phyloP scores from a whole-genome alignment of 2,329 filamentous ascomycete genomes.

The Fusarium nisikadoi region DNA sequence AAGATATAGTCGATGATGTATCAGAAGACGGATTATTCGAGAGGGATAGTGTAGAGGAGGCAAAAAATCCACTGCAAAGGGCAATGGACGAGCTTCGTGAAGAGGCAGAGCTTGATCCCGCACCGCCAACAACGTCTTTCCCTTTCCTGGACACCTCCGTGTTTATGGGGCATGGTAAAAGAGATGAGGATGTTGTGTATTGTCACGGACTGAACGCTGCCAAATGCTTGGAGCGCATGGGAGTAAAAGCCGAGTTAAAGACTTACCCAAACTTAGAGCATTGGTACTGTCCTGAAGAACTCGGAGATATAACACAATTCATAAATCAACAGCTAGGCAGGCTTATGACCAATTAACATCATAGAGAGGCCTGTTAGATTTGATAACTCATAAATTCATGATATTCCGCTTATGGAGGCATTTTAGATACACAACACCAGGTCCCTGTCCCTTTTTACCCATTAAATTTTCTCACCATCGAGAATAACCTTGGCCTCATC shows the following conservation, averaged over 20 bases:
- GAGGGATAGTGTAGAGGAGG: background rate
- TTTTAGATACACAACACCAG: constrained; percentile 5
- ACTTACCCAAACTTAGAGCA: constrained; percentile 57
- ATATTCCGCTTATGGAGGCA: constrained; percentile 14
- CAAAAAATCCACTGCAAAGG: constrained; percentile 26
- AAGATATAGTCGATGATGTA: background rate
- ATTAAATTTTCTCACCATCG: constrained; percentile 67
- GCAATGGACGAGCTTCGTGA: constrained; percentile 43
- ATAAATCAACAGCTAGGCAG: constrained; percentile 18
- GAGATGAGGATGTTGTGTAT: constrained; percentile 55
- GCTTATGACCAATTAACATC: background rate
- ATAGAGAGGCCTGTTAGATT: background rate
- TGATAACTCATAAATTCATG: constrained; percentile 33
- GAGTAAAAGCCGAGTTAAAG: constrained; percentile 49
- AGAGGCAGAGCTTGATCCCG: constrained; percentile 43
- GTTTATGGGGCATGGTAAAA: constrained; percentile 58
- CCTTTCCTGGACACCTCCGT: constrained; percentile 50
- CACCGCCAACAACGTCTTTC: background rate
- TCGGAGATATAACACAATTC: constrained; percentile 51
- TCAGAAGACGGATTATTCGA: constrained; percentile 38
- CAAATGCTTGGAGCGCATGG: constrained; percentile 49
- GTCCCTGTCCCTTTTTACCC: background rate
- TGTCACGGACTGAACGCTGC: constrained; percentile 50
- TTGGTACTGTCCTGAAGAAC: constrained; percentile 57
- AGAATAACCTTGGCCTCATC: constrained; percentile 82